Conservation (phyloP, 139 green algal species). For the Parachlorella kessleri region DNA sequence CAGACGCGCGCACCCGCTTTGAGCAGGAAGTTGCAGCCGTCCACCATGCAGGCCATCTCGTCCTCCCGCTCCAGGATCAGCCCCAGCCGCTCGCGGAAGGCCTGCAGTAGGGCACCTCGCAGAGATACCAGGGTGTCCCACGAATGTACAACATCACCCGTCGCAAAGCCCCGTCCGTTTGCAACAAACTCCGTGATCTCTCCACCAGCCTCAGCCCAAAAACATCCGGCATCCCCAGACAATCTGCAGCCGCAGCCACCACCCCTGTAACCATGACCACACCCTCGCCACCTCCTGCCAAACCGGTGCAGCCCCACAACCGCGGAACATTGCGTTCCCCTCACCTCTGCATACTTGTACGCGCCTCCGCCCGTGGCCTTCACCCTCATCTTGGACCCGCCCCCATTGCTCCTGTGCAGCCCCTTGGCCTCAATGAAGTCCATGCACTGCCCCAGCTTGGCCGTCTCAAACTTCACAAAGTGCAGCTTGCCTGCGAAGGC, state of each 20-base stretch:
- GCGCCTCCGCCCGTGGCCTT: conserved; percentile 82
- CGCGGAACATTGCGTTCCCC: too few species aligned
- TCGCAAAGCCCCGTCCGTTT: too few species aligned
- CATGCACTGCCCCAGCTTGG: conserved; percentile 82
- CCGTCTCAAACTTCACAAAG: conserved; percentile 99
- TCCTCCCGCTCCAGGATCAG: conserved; percentile 93
- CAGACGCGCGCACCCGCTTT: conserved; percentile 43
- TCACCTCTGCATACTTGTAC: conserved; percentile 85
- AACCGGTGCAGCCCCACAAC: too few species aligned
- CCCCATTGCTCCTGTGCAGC: conserved; percentile 69
- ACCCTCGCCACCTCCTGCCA: too few species aligned
- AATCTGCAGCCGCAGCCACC: too few species aligned
- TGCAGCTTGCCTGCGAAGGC: conserved; percentile 85
- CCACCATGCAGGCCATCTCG: conserved; percentile 93
- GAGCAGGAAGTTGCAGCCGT: conserved; percentile 96
- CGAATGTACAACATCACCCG: too few species aligned
- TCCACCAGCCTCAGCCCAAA: too few species aligned
- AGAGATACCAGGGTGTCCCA: too few species aligned
- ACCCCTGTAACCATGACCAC: too few species aligned
- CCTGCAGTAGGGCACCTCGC: too few species aligned
- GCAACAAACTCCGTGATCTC: too few species aligned
- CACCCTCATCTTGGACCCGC: conserved; percentile 55
- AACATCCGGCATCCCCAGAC: too few species aligned
- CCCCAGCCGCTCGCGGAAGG: conserved; percentile 84
- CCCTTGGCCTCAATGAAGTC: conserved; percentile 95